Evolutionary conservation across 768 basidiomycete species (phyloP), one percentile per base, ranked within the genome.

Genomic region (Lactarius indigo): DNA sequence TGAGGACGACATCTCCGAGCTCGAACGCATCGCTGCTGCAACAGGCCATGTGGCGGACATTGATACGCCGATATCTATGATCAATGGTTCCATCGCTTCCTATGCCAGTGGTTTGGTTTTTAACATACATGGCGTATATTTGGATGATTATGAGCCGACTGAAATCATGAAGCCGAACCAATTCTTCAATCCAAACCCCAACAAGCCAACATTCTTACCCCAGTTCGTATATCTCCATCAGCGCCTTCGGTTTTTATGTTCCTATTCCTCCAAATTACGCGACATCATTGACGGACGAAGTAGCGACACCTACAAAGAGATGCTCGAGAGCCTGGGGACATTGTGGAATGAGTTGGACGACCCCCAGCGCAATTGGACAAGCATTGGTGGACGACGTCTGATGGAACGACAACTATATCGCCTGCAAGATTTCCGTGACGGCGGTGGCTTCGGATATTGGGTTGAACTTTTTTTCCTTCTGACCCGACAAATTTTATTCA

Each of bases 51-150:
- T 44, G 1, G 18, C 7, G 42, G 20, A 44, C 6, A 44, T 44
- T 7, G 42, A 44, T 44, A n/a, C 1, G 42, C 7, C 7, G 1
- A 44, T n/a, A 5, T 20, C 6, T 44, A 20, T 0, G 17, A 42
- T 42, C 18, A 18, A 15, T 6, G 3, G n/a, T 44, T n/a, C 1
- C 0, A n/a, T 9, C 20, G 1, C 0, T n/a, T 1, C 1, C 20
- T 6, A 8, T 7, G 1, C 42, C 42, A 1, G 20, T n/a, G 42
- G 42, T 20, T 44, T 44, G 42, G 12, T 44, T 20, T 17, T 2
- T 15, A 1, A 3, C 1, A 2, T 44, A 0, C 42, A 7, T 44
- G 42, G 42, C 9, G 42, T 6, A 44, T 2, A 20, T 44, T 44
- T 44, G 20, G 18, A 44, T 6, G 3, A 18, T 15, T 18, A 18